Percentiles rank a stretch among this genome's conserved stretches.
Conservation (phyloP, 2,329 filamentous ascomycete genomes). For the Neonectria coccinea region DNA sequence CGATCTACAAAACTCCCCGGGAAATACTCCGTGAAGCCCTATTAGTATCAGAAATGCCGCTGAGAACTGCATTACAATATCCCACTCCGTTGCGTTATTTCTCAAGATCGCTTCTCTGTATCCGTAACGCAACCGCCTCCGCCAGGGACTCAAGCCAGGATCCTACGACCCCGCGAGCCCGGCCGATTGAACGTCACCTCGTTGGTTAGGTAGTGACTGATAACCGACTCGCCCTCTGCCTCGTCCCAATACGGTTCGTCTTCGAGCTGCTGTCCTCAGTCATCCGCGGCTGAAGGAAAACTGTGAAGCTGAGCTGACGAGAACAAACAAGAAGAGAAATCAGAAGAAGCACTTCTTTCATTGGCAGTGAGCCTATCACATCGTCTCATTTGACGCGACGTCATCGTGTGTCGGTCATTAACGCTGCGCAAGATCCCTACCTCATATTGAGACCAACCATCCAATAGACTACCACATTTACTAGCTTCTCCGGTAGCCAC, state of each 20-base stretch:
- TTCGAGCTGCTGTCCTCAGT: background rate
- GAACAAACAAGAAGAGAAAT: slow-evolving; percentile 8
- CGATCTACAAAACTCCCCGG: slow-evolving; percentile 42
- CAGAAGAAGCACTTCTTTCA: slow-evolving; percentile 16
- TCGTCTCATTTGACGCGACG: slow-evolving; percentile 6
- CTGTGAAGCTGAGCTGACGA: background rate
- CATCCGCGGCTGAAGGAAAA: background rate
- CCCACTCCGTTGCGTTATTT: slow-evolving; percentile 15
- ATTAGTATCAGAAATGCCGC: slow-evolving; percentile 31
- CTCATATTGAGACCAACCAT: slow-evolving; percentile 7
- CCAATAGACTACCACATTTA: background rate
- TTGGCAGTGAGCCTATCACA: slow-evolving; percentile 26
- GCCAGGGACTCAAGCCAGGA: slow-evolving; percentile 12
- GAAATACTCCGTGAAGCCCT: slow-evolving; percentile 44
- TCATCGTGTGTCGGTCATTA: slow-evolving; percentile 30
- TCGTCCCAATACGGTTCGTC: background rate
- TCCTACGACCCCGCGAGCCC: slow-evolving; percentile 25
- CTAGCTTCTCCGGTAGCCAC: background rate
- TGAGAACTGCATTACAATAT: slow-evolving; percentile 20
- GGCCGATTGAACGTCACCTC: slow-evolving; percentile 22
- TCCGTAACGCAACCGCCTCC: slow-evolving; percentile 29
- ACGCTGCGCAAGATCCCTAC: slow-evolving; percentile 19
- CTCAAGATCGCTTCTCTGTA: slow-evolving; percentile 14
- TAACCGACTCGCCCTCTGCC: slow-evolving; percentile 1
- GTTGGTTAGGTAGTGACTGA: slow-evolving; percentile 20